Percentiles rank a stretch among this genome's conserved stretches.
Conservation (phyloP, 805 yeast genomes). For the Suhomyces sp. region DNA sequence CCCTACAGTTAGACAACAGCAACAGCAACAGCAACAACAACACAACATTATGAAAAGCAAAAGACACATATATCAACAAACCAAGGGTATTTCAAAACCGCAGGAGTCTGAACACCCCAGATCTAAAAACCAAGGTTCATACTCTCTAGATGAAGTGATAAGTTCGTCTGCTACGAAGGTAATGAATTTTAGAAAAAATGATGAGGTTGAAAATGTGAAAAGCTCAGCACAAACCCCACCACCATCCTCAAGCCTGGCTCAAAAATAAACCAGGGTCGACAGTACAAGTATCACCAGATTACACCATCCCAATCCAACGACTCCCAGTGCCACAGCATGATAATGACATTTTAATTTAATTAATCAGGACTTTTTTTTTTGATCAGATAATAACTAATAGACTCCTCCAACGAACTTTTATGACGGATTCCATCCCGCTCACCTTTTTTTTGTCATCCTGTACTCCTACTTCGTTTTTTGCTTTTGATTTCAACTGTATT, state of each 20-base stretch:
- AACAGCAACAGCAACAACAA: slow-evolving; percentile 6
- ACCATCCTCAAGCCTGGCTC: slow-evolving; percentile 5
- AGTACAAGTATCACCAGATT: too few relatives aligned
- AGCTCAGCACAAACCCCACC: slow-evolving; percentile 15
- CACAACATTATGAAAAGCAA: slow-evolving; percentile 6
- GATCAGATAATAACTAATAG: too few relatives aligned
- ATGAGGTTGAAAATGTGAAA: slow-evolving; percentile 7
- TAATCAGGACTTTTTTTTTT: too few relatives aligned
- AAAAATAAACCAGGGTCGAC: slow-evolving; percentile 6
- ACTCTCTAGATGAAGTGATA: slow-evolving; percentile 11
- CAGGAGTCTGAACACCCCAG: slow-evolving; percentile 3
- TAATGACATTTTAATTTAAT: too few relatives aligned
- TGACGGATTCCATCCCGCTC: too few relatives aligned
- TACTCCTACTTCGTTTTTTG: too few relatives aligned
- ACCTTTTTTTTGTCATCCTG: too few relatives aligned
- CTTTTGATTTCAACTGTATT: too few relatives aligned
- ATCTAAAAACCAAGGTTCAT: slow-evolving; percentile 1
- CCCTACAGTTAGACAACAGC: slow-evolving; percentile 3
- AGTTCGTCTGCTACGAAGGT: slow-evolving; percentile 11
- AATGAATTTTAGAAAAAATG: slow-evolving; percentile 5
- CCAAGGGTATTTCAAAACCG: slow-evolving; percentile 2
- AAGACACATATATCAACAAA: slow-evolving; percentile 6
- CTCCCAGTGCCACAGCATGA: too few relatives aligned
- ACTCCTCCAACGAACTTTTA: too few relatives aligned
- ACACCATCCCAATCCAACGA: too few relatives aligned